Percentiles rank a stretch among this genome's conserved stretches.
These are phyloP conservation scores for Breviolum minutum DNA, from an alignment of 73 alveolate species.

Conservation along the genomic window DNA sequence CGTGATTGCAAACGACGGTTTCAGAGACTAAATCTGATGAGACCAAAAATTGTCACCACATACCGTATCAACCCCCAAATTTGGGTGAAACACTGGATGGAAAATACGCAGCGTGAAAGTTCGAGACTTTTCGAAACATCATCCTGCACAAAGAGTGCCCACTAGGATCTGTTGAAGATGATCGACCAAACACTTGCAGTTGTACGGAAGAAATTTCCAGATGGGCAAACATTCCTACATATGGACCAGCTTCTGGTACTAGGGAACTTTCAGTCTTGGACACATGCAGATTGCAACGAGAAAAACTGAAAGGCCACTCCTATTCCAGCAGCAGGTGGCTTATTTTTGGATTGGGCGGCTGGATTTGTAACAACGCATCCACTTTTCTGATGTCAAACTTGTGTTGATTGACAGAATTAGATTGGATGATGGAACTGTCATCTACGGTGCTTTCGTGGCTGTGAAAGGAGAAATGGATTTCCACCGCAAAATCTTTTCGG, in stretches of 20 bases:
- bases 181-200: not conserved
- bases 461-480: not conserved
- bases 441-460: not conserved
- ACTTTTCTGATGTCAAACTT: not conserved
- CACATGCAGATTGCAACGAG: no score
- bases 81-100: not conserved
- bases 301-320: not conserved
- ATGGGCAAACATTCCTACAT: not conserved
- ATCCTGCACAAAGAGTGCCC: not conserved
- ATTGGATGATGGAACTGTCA: not conserved
- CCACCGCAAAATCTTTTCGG: not conserved
- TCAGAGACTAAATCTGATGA: not conserved
- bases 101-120: not conserved
- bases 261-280: not conserved
- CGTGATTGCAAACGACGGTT: not conserved
- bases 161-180: not conserved
- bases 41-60: not conserved
- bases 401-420: not conserved
- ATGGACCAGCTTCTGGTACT: not conserved
- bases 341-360: not conserved
- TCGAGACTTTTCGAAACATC: not conserved
- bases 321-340: not conserved
- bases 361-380: not conserved
- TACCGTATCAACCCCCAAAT: not conserved
- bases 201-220: not conserved